Conservation (phyloP, 2,329 filamentous ascomycete species). For the Aspergillus clavatus region DNA sequence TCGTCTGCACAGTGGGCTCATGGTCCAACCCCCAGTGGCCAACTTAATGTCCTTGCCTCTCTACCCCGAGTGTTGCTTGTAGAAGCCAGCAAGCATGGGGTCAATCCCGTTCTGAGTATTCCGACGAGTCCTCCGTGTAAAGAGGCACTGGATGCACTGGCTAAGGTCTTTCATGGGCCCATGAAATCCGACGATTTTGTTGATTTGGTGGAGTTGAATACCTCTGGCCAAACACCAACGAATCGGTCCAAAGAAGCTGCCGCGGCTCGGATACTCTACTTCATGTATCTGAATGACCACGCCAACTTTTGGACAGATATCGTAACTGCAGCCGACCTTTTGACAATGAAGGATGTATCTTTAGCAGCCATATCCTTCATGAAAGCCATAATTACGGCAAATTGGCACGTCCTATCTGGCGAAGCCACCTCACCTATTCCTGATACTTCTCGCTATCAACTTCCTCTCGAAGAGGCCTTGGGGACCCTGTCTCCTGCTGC, state of each 20-base stretch:
- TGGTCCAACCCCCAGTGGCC: constrained; percentile 50
- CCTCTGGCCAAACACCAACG: constrained; percentile 32
- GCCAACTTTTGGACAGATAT: constrained; percentile 50
- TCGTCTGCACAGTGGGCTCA: constrained; percentile 49
- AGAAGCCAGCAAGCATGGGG: constrained; percentile 36
- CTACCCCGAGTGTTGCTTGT: constrained; percentile 52
- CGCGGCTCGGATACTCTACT: constrained; percentile 53
- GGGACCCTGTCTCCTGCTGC: constrained; percentile 34
- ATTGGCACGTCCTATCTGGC: constrained; percentile 45
- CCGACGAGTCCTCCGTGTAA: constrained; percentile 50
- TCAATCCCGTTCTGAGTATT: constrained; percentile 46
- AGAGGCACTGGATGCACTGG: constrained; percentile 52
- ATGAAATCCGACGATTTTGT: constrained; percentile 15
- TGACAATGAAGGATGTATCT: constrained; percentile 54
- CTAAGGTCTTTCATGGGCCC: constrained; percentile 54
- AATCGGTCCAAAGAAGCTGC: constrained; percentile 45
- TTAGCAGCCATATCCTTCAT: constrained; percentile 52
- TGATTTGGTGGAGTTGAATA: constrained; percentile 30
- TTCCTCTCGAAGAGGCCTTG: constrained; percentile 40
- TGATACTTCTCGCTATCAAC: constrained; percentile 25
- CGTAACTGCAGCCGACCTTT: constrained; percentile 50
- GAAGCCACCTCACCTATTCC: constrained; percentile 21
- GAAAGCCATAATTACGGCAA: constrained; percentile 49
- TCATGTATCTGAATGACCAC: constrained; percentile 50
- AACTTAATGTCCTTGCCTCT: constrained; percentile 54